Evolutionary conservation across 2,329 filamentous ascomycete species (phyloP).

Genomic region (Fusarium buxicola): DNA sequence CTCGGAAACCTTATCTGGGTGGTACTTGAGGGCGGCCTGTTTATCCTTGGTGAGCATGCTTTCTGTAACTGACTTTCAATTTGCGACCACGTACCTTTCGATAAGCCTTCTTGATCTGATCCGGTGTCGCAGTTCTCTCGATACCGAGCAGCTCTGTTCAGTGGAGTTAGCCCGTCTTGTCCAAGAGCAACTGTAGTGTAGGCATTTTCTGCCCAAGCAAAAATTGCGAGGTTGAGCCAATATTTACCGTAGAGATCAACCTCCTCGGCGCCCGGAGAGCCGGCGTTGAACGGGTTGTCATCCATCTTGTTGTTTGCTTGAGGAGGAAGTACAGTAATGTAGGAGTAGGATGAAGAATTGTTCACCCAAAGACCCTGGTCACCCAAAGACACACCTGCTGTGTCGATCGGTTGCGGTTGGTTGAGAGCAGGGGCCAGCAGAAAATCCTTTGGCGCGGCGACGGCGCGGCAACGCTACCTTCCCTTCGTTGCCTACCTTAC

Average conservation of each 20-base stretch:
- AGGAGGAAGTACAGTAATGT: conserved; percentile 31
- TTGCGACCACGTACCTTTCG: conserved; percentile 76
- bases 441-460: conserved; percentile 44
- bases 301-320: conserved; percentile 41
- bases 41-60: conserved; percentile 24
- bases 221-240: background rate
- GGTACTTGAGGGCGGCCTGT: conserved; percentile 86
- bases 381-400: conserved; percentile 7
- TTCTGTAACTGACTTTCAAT: conserved; percentile 2
- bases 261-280: conserved; percentile 52
- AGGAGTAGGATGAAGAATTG: conserved; percentile 47
- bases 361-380: conserved; percentile 28
- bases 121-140: conserved; percentile 75
- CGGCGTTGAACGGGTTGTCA: conserved; percentile 40
- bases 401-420: conserved; percentile 36
- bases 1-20: conserved; percentile 95
- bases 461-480: conserved; percentile 19
- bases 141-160: conserved; percentile 81
- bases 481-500: background rate
- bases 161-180: conserved; percentile 21
- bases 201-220: conserved; percentile 9
- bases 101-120: conserved; percentile 95
- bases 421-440: conserved; percentile 32
- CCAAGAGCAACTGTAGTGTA: conserved; percentile 17
- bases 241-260: conserved; percentile 71